phyloP scores from a whole-genome alignment of 2,329 filamentous ascomycete species.

The Aspergillus tanneri region DNA sequence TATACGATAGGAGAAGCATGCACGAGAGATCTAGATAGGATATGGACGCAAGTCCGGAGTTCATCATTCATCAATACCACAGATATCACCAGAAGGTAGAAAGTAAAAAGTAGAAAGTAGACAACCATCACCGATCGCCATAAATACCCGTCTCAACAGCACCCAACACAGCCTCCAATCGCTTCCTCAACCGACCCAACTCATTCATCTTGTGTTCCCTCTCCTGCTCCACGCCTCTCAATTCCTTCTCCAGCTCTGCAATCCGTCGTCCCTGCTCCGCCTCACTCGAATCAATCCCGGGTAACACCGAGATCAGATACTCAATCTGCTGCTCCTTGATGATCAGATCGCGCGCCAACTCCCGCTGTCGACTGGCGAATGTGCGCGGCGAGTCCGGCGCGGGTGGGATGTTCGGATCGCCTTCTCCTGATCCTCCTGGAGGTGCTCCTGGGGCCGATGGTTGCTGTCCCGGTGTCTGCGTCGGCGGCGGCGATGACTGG shows the following conservation, averaged over 20 bases:
- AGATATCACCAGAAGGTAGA: not conserved
- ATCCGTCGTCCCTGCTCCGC: conserved; percentile 47
- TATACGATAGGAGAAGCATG: not conserved
- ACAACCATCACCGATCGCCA: conserved; percentile 20
- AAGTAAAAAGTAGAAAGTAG: too few relatives aligned
- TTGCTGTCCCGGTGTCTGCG: conserved; percentile 17
- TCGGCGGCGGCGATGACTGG: conserved; percentile 21
- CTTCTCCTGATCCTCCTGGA: conserved; percentile 23
- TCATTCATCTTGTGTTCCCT: conserved; percentile 43
- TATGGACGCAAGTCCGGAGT: conserved; percentile 15
- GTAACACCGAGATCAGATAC: conserved; percentile 47
- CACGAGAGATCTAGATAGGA: not conserved
- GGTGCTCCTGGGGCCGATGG: conserved; percentile 17
- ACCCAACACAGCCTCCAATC: conserved; percentile 45
- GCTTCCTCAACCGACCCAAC: conserved; percentile 41
- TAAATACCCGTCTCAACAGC: conserved; percentile 40
- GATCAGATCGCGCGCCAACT: conserved; percentile 50
- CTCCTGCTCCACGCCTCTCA: conserved; percentile 46
- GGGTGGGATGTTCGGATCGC: conserved; percentile 34
- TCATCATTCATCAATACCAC: not conserved
- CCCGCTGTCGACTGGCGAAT: conserved; percentile 47
- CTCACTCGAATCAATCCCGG: conserved; percentile 47
- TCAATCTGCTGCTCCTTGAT: conserved; percentile 54
- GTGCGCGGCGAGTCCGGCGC: conserved; percentile 43
- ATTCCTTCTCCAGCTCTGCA: conserved; percentile 43